Evolutionary conservation across 495 filamentous ascomycete species (phyloP).

Genomic region (Penicillium goetzii): DNA sequence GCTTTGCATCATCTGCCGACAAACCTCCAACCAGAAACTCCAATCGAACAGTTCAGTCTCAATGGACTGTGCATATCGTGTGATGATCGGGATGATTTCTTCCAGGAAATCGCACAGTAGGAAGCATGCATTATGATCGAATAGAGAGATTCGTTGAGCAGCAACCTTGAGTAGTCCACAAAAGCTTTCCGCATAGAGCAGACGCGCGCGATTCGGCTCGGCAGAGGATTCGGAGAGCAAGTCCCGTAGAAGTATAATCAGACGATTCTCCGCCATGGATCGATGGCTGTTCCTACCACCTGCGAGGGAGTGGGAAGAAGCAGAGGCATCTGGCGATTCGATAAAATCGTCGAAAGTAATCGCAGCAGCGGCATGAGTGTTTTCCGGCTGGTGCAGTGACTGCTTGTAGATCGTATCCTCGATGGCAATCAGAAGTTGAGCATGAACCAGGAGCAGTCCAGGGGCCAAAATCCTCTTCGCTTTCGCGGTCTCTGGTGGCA

Average conservation of each 20-base stretch:
- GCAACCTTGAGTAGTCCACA: constrained; percentile 70
- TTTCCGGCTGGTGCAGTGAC: constrained; percentile 56
- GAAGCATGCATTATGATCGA: constrained; percentile 88
- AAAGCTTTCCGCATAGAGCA: constrained; percentile 81
- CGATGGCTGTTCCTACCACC: constrained; percentile 66
- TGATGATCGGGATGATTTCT: constrained; percentile 67
- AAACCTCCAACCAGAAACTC: constrained; percentile 88
- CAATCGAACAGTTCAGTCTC: constrained; percentile 65
- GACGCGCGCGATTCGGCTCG: constrained; percentile 57
- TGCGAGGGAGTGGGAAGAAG: constrained; percentile 67
- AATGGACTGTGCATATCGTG: constrained; percentile 58
- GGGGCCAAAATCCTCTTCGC: constrained; percentile 68
- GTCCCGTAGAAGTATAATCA: constrained; percentile 86
- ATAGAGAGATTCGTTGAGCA: constrained; percentile 76
- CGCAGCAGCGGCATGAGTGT: constrained; percentile 58
- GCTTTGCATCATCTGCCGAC: constrained; percentile 79
- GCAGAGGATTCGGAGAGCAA: constrained; percentile 72
- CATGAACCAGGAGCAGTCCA: constrained; percentile 80
- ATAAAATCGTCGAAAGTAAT: constrained; percentile 80
- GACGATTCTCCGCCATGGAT: constrained; percentile 88
- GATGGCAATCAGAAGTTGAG: constrained; percentile 79
- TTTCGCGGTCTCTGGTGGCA: constrained; percentile 68
- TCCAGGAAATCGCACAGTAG: constrained; percentile 92
- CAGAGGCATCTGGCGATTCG: constrained; percentile 67
- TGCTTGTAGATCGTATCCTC: constrained; percentile 84